Evolutionary conservation across 1,284 basidiomycete species (phyloP).

Genomic region (Malassezia psittaci): DNA sequence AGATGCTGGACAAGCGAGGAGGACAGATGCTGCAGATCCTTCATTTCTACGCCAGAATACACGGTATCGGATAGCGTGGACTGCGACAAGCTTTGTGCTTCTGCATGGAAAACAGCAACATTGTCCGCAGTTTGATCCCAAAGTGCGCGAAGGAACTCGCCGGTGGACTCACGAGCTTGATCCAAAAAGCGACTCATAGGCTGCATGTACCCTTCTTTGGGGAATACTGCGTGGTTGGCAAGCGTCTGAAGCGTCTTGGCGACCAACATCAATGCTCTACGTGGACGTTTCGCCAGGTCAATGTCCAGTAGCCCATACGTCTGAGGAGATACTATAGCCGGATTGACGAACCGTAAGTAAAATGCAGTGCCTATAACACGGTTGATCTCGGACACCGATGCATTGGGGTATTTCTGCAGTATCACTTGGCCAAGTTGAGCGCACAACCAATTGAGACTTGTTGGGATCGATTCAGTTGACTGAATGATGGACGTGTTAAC

Average conservation of each 20-base stretch:
- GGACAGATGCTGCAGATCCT: too few species aligned
- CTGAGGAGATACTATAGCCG: conserved; percentile 98
- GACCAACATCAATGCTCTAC: conserved; percentile 89
- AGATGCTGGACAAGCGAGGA: too few species aligned
- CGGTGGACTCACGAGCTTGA: conserved; percentile 92
- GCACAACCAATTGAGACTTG: conserved; percentile 81
- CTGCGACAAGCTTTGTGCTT: too few species aligned
- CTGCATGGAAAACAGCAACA: conserved; percentile 90
- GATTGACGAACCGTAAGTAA: conserved; percentile 99
- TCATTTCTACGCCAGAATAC: too few species aligned
- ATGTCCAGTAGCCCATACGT: conserved; percentile 99
- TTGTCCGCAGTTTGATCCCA: conserved; percentile 56
- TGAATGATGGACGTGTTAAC: conserved; percentile 97
- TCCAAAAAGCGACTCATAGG: conserved; percentile 96
- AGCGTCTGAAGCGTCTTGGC: conserved; percentile 99
- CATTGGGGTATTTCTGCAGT: conserved; percentile 95
- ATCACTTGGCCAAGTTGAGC: conserved; percentile 96
- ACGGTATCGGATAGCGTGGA: too few species aligned
- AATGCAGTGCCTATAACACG: conserved; percentile 84
- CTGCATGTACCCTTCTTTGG: conserved; percentile 98
- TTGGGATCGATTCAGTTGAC: conserved; percentile 51
- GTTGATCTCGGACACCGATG: conserved; percentile 87
- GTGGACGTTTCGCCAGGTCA: conserved; percentile 89
- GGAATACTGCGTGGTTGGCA: conserved; percentile 94
- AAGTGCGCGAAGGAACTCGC: conserved; percentile 86